phyloP scores from a whole-genome alignment of 2,329 filamentous ascomycete genomes.

The Pseudophaeomoniella oleicola region DNA sequence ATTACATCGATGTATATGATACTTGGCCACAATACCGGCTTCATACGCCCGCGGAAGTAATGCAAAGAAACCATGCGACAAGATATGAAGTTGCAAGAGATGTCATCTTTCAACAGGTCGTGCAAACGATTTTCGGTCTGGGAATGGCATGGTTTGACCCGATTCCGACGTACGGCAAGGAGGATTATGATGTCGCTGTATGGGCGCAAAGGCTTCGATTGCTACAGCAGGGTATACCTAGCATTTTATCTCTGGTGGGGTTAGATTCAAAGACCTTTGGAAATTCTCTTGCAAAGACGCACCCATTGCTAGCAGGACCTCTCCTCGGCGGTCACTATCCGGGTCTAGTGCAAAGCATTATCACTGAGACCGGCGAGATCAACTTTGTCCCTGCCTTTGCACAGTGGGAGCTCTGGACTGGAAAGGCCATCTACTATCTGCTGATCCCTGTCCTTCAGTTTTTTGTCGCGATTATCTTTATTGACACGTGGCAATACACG shows the following conservation, averaged over 20 bases:
- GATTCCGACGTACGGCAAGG: slow-evolving; percentile 57
- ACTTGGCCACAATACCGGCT: slow-evolving; percentile 82
- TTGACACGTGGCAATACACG: slow-evolving; percentile 99
- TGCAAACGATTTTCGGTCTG: slow-evolving; percentile 63
- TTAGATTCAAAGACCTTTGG: slow-evolving; percentile 63
- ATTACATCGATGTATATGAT: slow-evolving; percentile 72
- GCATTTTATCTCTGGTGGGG: slow-evolving; percentile 55
- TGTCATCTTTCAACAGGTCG: slow-evolving; percentile 79
- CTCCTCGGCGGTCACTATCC: slow-evolving; percentile 74
- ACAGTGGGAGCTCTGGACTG: slow-evolving; percentile 62
- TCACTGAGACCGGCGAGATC: slow-evolving; percentile 33
- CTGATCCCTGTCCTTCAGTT: slow-evolving; percentile 68
- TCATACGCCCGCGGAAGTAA: slow-evolving; percentile 84
- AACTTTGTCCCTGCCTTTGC: slow-evolving; percentile 57
- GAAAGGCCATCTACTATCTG: slow-evolving; percentile 66
- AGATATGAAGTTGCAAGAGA: slow-evolving; percentile 78
- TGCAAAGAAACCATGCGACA: slow-evolving; percentile 73
- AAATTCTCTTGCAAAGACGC: slow-evolving; percentile 54
- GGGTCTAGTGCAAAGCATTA: slow-evolving; percentile 45
- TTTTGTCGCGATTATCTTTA: slow-evolving; percentile 53
- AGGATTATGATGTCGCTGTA: slow-evolving; percentile 73
- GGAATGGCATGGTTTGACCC: slow-evolving; percentile 59
- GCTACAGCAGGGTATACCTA: slow-evolving; percentile 63
- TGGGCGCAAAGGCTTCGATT: slow-evolving; percentile 76
- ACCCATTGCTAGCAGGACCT: slow-evolving; percentile 60